Evolutionary conservation across 2,329 filamentous ascomycete genomes (phyloP).

Genomic region (Botrytis sinoallii): DNA sequence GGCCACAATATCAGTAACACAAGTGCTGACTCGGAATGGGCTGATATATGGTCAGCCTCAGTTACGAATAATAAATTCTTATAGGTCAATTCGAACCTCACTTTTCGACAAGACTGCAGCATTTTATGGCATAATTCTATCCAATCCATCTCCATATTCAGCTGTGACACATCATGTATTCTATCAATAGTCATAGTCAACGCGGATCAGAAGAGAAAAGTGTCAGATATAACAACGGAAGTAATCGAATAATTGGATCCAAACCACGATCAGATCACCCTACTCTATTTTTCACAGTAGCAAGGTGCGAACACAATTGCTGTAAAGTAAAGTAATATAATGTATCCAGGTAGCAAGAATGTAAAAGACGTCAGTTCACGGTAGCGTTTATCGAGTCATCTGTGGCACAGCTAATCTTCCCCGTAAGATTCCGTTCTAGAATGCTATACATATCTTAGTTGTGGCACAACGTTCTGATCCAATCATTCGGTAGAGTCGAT

Average conservation of each 20-base stretch:
- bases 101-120: too few relatives aligned
- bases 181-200: not conserved
- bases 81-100: not conserved
- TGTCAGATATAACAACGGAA: not conserved
- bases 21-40: not conserved
- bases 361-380: not conserved
- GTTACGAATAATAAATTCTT: not conserved
- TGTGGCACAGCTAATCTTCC: not conserved
- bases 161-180: not conserved
- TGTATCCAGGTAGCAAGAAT: not conserved
- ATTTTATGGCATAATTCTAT: not conserved
- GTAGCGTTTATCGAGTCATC: not conserved
- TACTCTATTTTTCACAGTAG: not conserved
- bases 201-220: not conserved
- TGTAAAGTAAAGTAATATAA: not conserved
- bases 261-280: not conserved
- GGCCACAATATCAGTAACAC: not conserved
- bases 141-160: too few relatives aligned
- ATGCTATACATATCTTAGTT: not conserved
- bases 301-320: not conserved
- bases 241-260: not conserved
- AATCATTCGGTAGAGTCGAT: not conserved
- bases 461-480: not conserved
- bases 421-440: not conserved
- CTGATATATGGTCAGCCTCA: not conserved